Conservation (phyloP, 2,329 filamentous ascomycete genomes). For the Diatrype stigma region DNA sequence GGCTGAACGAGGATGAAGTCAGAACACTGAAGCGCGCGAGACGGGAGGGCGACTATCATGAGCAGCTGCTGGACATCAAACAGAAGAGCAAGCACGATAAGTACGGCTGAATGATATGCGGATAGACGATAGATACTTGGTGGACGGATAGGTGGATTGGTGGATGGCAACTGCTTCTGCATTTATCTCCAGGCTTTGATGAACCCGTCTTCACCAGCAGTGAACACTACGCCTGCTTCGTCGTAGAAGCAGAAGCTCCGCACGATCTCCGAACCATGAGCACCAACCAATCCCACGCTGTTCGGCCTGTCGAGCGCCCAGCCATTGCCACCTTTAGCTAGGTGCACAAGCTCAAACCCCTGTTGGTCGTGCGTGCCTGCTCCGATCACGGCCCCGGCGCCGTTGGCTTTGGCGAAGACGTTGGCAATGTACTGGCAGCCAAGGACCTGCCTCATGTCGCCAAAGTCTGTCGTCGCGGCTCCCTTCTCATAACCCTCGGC, state of each 20-base stretch:
- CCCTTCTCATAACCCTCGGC: constrained; percentile 60
- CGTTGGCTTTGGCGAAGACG: constrained; percentile 56
- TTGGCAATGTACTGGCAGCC: constrained; percentile 72
- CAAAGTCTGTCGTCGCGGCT: constrained; percentile 54
- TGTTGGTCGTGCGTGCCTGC: constrained; percentile 61
- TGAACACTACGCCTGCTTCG: constrained; percentile 54
- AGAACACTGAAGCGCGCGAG: constrained; percentile 76
- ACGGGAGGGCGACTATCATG: constrained; percentile 84
- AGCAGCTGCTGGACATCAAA: constrained; percentile 79
- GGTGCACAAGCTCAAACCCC: constrained; percentile 56
- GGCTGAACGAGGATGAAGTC: constrained; percentile 81
- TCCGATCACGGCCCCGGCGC: constrained; percentile 56
- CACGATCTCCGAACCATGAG: constrained; percentile 61
- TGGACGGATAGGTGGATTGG: no score
- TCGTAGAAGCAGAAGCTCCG: constrained; percentile 62
- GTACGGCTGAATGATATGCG: constrained; percentile 44
- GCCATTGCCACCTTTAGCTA: constrained; percentile 42
- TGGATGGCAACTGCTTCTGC: no score
- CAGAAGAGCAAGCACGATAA: constrained; percentile 94
- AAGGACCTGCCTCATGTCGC: constrained; percentile 63
- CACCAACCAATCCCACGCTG: constrained; percentile 56
- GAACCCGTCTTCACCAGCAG: constrained; percentile 54
- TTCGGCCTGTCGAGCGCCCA: constrained; percentile 55
- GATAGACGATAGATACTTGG: no score
- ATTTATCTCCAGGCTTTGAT: constrained; percentile 52